These are phyloP conservation scores for Cystobasidiaceae sp. DNA, from an alignment of 1,284 basidiomycete species.

Conservation along the genomic window DNA sequence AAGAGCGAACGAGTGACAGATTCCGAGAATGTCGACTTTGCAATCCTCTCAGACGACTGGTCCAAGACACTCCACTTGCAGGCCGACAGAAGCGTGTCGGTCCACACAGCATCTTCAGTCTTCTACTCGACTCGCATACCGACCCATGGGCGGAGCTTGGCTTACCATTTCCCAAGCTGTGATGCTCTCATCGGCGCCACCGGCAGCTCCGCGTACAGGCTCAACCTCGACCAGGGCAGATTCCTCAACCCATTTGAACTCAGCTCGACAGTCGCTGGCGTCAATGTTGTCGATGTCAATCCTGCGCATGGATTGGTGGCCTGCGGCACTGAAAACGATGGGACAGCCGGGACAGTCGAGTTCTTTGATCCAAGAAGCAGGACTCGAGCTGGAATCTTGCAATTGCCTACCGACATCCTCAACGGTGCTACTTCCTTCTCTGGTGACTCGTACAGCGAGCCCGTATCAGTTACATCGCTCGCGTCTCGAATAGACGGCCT, in stretches of 20 bases:
- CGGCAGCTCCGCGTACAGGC: slow-evolving; percentile 80
- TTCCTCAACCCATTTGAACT: slow-evolving; percentile 69
- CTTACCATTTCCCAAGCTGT: slow-evolving; percentile 79
- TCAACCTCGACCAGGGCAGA: slow-evolving; percentile 92
- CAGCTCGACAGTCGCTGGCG: slow-evolving; percentile 58
- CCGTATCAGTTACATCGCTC: slow-evolving; percentile 74
- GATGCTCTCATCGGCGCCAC: slow-evolving; percentile 72
- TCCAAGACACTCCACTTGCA: slow-evolving; percentile 97
- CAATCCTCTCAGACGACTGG: slow-evolving; percentile 96
- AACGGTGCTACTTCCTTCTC: slow-evolving; percentile 19
- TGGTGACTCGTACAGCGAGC: slow-evolving; percentile 40
- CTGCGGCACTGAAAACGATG: slow-evolving; percentile 66
- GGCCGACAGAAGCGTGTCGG: slow-evolving; percentile 86
- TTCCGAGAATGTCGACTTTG: slow-evolving; percentile 95
- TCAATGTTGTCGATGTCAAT: slow-evolving; percentile 90
- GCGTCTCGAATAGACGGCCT: slow-evolving; percentile 80
- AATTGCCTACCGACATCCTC: slow-evolving; percentile 30
- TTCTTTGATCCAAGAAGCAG: slow-evolving; percentile 94
- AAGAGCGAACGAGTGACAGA: slow-evolving; percentile 97
- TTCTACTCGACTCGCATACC: slow-evolving; percentile 92
- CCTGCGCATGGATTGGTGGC: slow-evolving; percentile 84
- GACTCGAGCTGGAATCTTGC: slow-evolving; percentile 65
- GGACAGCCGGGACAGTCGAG: slow-evolving; percentile 68
- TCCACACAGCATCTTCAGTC: slow-evolving; percentile 90
- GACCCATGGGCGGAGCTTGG: slow-evolving; percentile 82